Evolutionary conservation across 371 early-diverging fungal genomes (phyloP).

Genomic region (Mucor plumbeus): DNA sequence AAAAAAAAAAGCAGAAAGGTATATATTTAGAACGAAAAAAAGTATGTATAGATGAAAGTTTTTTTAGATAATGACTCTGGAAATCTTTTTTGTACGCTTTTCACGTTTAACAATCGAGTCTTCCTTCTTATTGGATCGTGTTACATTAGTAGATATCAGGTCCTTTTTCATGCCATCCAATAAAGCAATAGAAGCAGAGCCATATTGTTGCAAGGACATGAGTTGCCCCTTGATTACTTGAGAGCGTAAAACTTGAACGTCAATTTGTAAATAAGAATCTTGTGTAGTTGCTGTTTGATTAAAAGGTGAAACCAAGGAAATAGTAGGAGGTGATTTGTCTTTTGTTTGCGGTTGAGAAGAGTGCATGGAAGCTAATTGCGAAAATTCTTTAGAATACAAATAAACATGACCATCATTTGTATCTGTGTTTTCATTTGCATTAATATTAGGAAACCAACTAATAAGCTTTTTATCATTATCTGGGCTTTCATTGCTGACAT

Average conservation of each 20-base stretch:
- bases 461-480: conserved; percentile 6
- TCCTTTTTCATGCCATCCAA: conserved; percentile 24
- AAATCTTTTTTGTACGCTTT: conserved; percentile 14
- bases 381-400: conserved; percentile 45
- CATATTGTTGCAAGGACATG: conserved; percentile 34
- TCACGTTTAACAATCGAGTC: conserved; percentile 13
- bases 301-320: conserved; percentile 45
- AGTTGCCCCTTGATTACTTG: conserved; percentile 41
- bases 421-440: background rate
- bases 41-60: background rate
- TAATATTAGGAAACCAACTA: background rate
- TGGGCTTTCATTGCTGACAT: background rate
- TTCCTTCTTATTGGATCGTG: conserved; percentile 7
- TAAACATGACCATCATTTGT: conserved; percentile 31
- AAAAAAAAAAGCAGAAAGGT: too few species aligned
- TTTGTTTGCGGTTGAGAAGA: background rate
- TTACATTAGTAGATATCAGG: conserved; percentile 12
- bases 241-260: conserved; percentile 51
- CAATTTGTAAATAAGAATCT: conserved; percentile 41
- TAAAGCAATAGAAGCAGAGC: conserved; percentile 13
- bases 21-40: background rate
- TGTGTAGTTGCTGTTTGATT: conserved; percentile 5
- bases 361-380: conserved; percentile 38
- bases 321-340: conserved; percentile 18
- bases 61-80: conserved; percentile 6